Evolutionary conservation across 495 filamentous ascomycete species (phyloP).

Genomic region (Amphirosellinia nigrospora): DNA sequence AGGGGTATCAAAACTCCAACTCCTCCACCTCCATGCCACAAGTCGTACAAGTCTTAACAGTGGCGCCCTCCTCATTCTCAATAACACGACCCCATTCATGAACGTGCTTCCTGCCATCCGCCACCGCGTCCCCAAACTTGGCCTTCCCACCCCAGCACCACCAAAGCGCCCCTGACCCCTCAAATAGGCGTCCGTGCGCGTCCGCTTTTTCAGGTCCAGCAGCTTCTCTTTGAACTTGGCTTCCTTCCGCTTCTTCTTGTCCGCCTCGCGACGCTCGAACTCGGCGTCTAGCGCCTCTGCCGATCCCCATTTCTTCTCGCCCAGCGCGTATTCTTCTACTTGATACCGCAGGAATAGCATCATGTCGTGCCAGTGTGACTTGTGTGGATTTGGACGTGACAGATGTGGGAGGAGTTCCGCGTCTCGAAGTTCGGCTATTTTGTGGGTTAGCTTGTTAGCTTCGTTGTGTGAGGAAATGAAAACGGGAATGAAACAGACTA

Average conservation of each 20-base stretch:
- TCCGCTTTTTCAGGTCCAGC: constrained; percentile 89
- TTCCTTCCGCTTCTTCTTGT: constrained; percentile 89
- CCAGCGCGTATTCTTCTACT: constrained; percentile 88
- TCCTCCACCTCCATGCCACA: constrained; percentile 99
- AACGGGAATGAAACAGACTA: no score
- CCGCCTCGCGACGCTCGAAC: constrained; percentile 77
- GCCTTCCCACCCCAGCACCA: constrained; percentile 46
- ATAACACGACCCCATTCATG: constrained; percentile 90
- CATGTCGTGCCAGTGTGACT: constrained; percentile 97
- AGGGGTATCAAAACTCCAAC: constrained; percentile 71
- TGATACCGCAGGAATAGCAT: constrained; percentile 94
- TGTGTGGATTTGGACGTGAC: constrained; percentile 91
- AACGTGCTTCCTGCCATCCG: constrained; percentile 72
- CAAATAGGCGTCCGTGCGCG: constrained; percentile 87
- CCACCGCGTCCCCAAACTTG: constrained; percentile 79
- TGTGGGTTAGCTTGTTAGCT: neutral
- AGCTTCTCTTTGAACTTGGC: constrained; percentile 89
- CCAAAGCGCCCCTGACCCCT: constrained; percentile 56
- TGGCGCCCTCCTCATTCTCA: constrained; percentile 79
- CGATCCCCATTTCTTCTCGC: constrained; percentile 79
- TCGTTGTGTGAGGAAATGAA: no score
- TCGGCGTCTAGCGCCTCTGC: constrained; percentile 85
- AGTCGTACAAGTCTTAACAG: constrained; percentile 80
- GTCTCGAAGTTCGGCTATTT: constrained; percentile 79
- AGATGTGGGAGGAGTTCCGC: constrained; percentile 85